Conservation (phyloP, 2,329 filamentous ascomycete species). For the Sordariomycetes sp. region DNA sequence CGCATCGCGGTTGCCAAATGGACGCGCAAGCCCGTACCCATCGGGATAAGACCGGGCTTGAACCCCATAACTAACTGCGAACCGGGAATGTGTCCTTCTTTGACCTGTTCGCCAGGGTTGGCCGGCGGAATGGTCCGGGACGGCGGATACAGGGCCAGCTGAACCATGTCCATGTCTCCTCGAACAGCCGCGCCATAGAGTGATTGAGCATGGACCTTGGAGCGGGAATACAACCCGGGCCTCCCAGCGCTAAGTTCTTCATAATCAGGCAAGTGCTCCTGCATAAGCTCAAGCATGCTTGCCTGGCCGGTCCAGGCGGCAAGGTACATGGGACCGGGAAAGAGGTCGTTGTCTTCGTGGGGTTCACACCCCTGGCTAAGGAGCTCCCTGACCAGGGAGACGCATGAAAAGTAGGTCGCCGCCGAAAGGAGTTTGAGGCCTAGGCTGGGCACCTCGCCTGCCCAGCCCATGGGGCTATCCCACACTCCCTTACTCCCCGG, state of each 20-base stretch:
- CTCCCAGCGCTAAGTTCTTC: neutral
- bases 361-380: neutral
- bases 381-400: neutral
- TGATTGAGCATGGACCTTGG: neutral
- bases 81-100: neutral
- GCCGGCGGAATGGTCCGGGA: neutral
- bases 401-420: neutral
- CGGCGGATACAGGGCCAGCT: neutral
- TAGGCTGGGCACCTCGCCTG: neutral
- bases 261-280: neutral
- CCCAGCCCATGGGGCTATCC: neutral
- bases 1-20: too few relatives aligned
- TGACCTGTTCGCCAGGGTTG: neutral
- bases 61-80: neutral
- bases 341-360: neutral
- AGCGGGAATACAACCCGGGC: neutral
- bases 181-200: neutral
- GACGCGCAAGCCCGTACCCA: too few relatives aligned
- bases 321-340: neutral
- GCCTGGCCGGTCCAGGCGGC: conserved; percentile 1
- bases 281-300: neutral
- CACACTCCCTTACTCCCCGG: neutral
- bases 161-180: conserved; percentile 1
- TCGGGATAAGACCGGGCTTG: too few relatives aligned
- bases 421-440: conserved; percentile 1